Percentiles rank a stretch among this genome's conserved stretches.
Evolutionary conservation across 1,284 basidiomycete genomes (phyloP).

Genomic region (Boletus smithii): DNA sequence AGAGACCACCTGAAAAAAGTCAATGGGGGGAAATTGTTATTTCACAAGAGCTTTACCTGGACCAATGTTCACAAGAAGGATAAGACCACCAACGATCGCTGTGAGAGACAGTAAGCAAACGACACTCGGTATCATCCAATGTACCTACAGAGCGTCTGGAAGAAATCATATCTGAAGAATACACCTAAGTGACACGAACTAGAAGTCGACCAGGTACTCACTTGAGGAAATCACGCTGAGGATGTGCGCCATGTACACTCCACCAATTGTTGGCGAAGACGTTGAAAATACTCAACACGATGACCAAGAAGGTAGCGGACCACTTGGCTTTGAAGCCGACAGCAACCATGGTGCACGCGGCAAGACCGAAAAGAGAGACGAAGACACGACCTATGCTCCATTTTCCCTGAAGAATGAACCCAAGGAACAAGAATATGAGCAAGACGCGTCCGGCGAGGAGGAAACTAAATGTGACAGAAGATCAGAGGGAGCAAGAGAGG

Average conservation of each 20-base stretch:
- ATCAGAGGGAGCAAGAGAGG: conserved; percentile 9
- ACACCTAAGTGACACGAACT: conserved; percentile 19
- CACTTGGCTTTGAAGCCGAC: conserved; percentile 99
- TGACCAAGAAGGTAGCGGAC: conserved; percentile 95
- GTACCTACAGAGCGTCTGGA: conserved; percentile 85
- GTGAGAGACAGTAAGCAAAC: conserved; percentile 27
- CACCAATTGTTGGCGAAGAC: conserved; percentile 99
- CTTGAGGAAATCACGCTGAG: conserved; percentile 97
- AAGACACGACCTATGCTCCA: conserved; percentile 86
- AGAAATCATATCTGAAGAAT: conserved; percentile 76
- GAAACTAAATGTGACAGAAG: conserved; percentile 55
- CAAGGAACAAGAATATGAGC: conserved; percentile 98
- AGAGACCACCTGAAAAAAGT: conserved; percentile 70
- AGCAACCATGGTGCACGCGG: conserved; percentile 96
- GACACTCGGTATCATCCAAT: neutral
- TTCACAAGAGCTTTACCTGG: conserved; percentile 54
- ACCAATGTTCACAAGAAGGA: conserved; percentile 97
- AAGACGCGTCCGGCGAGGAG: conserved; percentile 95
- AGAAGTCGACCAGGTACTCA: conserved; percentile 35
- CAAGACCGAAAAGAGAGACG: conserved; percentile 84
- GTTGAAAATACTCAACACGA: conserved; percentile 92
- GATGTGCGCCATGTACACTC: conserved; percentile 90
- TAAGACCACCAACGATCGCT: conserved; percentile 96
- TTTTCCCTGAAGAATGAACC: conserved; percentile 91
- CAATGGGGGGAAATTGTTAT: neutral